These are phyloP conservation scores for Phytophthora rubi DNA, from an alignment of 352 stramenopile species.

Conservation along the genomic window DNA sequence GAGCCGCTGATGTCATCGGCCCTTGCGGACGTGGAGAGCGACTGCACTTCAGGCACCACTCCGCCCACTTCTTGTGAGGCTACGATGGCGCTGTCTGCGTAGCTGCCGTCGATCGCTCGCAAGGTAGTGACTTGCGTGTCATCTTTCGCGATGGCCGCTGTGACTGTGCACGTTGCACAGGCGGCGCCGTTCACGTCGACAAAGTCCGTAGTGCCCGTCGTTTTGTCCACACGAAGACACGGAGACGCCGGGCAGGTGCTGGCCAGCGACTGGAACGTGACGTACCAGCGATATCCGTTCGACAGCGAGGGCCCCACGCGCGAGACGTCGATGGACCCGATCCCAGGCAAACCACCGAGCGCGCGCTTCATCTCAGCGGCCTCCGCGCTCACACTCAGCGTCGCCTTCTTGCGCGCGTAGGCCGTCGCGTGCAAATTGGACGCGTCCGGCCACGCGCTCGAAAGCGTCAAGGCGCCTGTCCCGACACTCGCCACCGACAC, in stretches of 20 bases:
- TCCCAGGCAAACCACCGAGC: conserved; percentile 52
- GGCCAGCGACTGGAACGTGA: conserved; percentile 76
- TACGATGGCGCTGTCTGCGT: conserved; percentile 46
- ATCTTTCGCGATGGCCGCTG: conserved; percentile 43
- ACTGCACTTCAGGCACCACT: conserved; percentile 70
- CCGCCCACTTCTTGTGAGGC: conserved; percentile 60
- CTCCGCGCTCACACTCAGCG: conserved; percentile 54
- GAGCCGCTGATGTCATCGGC: conserved; percentile 57
- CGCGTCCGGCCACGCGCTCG: conserved; percentile 50
- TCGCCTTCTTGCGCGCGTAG: conserved; percentile 75
- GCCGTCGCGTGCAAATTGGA: conserved; percentile 60
- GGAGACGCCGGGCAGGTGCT: conserved; percentile 61
- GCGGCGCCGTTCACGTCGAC: conserved; percentile 50
- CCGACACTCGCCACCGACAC: conserved; percentile 51
- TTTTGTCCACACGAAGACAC: conserved; percentile 63
- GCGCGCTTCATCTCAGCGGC: conserved; percentile 54
- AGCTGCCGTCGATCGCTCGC: conserved; percentile 53
- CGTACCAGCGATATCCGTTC: conserved; percentile 71
- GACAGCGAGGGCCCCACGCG: conserved; percentile 57
- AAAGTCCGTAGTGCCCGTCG: conserved; percentile 36
- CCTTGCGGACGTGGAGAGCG: conserved; percentile 48
- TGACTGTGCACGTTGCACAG: conserved; percentile 57
- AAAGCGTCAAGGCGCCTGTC: conserved; percentile 43
- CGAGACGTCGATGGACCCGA: conserved; percentile 64
- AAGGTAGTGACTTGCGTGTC: conserved; percentile 40